Evolutionary conservation across 495 filamentous ascomycete species (phyloP), one percentile per base, ranked within the genome.

Genomic region (Aspergillus leporis): DNA sequence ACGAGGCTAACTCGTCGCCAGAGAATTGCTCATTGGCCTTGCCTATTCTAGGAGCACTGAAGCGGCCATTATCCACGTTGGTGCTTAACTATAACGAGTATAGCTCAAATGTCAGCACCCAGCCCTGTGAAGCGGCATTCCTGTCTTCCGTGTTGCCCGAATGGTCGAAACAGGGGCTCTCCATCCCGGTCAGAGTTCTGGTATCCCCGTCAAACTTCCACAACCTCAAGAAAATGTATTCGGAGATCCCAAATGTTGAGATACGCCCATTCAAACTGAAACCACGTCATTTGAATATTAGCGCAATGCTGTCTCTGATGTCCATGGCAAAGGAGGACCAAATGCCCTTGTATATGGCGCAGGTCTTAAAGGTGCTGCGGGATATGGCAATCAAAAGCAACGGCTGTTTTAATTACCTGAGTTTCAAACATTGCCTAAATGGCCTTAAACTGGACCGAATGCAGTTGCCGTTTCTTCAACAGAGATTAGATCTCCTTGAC

Each of bases 271-370:
- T 89, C n/a, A 74, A 76, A 3, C 75, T 92, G 13, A 74, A 80
- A 18, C 71, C 84, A 43, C 68, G 68, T 1, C 79, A 88, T 36
- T 76, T 92, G 4, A 87, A 86, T 60, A 82, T 85, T 0, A 77
- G 78, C 49, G 79, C 82, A 25, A 88, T 90, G 83, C 69, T 87
- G 28, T 82, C 83, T 4, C 75, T 92, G n/a, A 89, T 92, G 88
- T 65, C 67, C 2, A 62, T 70, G 64, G 61, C 58, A 2, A 60
- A 65, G 22, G 58, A 51, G 23, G 59, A 63, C 31, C 52, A 51
- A 4, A 67, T 65, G 60, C 67, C 67, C 2, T 73, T 91, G 2
- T 91, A 90, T 64, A 75, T 90, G 67, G 61, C 53, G 14, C 67
- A 70, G 54, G 53, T 70, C 12, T 60, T 60, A 28, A 74, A 75